Evolutionary conservation across 495 filamentous ascomycete species (phyloP), one percentile per base, ranked within the genome.

Genomic region (Physcia stellaris): DNA sequence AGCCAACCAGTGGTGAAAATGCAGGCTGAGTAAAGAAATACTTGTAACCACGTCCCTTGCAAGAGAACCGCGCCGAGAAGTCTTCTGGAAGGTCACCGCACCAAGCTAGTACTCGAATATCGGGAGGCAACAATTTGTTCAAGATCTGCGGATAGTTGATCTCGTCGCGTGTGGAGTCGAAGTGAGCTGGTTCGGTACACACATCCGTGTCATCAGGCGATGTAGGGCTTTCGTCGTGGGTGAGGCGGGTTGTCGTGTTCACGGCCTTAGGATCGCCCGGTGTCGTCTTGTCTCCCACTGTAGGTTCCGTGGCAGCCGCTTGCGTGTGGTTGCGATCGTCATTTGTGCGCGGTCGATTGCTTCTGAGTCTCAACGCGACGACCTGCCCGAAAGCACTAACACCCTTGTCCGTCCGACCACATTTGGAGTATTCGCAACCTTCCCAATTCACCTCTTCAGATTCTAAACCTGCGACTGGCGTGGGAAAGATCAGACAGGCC

Each of bases 371-470:
- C 27, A 96, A 58, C 4, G 71, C 77, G 55, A 96, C 75, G 38
- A 98, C 90, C 62, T 98, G 90, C 4, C 90, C 92, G 65, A 96
- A 98, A 4, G 90, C 86, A 61, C 85, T 94, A 21, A 98, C 90
- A 17, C 90, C 90, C 39, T 71, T 70, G 53, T 98, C 90, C 12
- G 90, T 98, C 38, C 90, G 66, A 1, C 90, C 90, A 50, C 88
- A 93, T 55, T 96, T 98, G 1, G 82, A 83, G 57, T 95, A 98
- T 33, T 92, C 79, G 51, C 70, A 83, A 0, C 76, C 76, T 23
- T 81, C 73, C 70, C 83, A 94, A 52, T 82, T 78, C 13, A 79
- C 60, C 32, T 66, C 38, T 55, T 59, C 40, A 29, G 52, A 49
- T 34, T 54, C 37, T 5, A 52, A 32, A 40, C 52, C 22, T 26